Evolutionary conservation across 495 filamentous ascomycete genomes (phyloP), one percentile per base, ranked within the genome.

Genomic region (Bombardia bombarda): DNA sequence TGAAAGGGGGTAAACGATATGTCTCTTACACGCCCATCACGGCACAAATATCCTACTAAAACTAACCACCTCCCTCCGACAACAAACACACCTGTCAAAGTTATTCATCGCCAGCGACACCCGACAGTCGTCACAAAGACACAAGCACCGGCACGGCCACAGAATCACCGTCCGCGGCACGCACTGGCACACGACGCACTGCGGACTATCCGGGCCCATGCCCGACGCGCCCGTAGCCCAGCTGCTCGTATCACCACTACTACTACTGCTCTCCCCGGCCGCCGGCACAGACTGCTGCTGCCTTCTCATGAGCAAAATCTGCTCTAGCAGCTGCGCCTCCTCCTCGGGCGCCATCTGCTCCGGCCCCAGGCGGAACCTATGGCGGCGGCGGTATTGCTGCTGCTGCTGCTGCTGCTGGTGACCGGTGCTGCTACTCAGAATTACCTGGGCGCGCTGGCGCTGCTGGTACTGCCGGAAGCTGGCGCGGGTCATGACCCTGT

Each of bases 71-170:
- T 90, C 84, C 47, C 84, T 76, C 38, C 92, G 73, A 58, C 92
- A 97, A 49, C 90, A 96, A 17, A 96, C 88, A 51, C 92, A 98
- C 52, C 83, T 90, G 32, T 87, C 83, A 55, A 90, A 96, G 62
- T 97, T 97, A 53, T 94, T 95, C 84, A 93, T 86, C 7, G 92
- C 92, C 23, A 98, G 74, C 40, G 84, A 87, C 19, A 98, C 83
- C 16, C 92, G 72, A 61, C 92, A 97, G 42, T 97, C 92, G 56
- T 98, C 92, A 55, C 92, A 97, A 19, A 95, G 69, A 47, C 86
- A 89, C 33, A 98, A 72, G 58, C 92, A 98, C 16, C 93, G 80
- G 56, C 92, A 98, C 2, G 92, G 92, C 93, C 93, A 97, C 3
- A 94, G 84, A 42, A 98, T 83, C 38, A 97, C 84, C 4, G 84